Evolutionary conservation across 768 basidiomycete genomes (phyloP), one percentile per base, ranked within the genome.

Genomic region (Cystofilobasidium capitatum): DNA sequence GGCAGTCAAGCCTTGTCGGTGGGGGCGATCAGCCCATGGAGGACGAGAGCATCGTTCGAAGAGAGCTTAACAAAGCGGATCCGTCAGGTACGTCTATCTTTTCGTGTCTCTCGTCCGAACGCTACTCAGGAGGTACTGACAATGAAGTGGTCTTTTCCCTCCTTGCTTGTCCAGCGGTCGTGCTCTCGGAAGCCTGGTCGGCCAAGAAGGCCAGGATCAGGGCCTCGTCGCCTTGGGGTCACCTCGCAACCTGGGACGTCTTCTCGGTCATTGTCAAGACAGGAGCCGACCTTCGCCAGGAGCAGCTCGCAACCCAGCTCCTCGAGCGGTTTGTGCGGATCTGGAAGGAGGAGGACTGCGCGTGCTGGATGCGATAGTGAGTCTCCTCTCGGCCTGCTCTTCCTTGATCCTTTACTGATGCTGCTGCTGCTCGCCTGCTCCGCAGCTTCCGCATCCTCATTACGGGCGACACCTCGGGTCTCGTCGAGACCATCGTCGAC

Each of bases 251-350:
- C 78, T 79, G 81, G 81, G 78, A 80, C 64, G 79, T 92, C 72
- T 83, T 96, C 51, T 94, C 93, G 10, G 91, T 97, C 45, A 99
- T 99, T 69, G 92, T 99, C 75, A 99, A 99, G 79, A 98, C 93
- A 7, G 94, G 94, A 3, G 93, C 88, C 39, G 96, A 99, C 76
- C 77, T 99, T 63, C 85, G 96, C 51, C 96, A 99, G 78, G 96
- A 99, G 75, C 96, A 99, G 77, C 82, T 99, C 29, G 96, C 96
- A 5, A 90, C 94, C 7, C 91, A 96, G 72, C 83, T 99, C 14
- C 91, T 99, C 64, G 87, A 79, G 69, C 88, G 93, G 73, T 97
- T 99, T 73, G 87, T 89, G 73, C 81, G 83, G 68, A 96, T 99
- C 74, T 99, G 91, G 91, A 85, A 85, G 73, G 94, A 97, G 71